These are phyloP conservation scores for Aspergillus luchuensis DNA, from an alignment of 2,329 filamentous ascomycete species.

Conservation along the genomic window DNA sequence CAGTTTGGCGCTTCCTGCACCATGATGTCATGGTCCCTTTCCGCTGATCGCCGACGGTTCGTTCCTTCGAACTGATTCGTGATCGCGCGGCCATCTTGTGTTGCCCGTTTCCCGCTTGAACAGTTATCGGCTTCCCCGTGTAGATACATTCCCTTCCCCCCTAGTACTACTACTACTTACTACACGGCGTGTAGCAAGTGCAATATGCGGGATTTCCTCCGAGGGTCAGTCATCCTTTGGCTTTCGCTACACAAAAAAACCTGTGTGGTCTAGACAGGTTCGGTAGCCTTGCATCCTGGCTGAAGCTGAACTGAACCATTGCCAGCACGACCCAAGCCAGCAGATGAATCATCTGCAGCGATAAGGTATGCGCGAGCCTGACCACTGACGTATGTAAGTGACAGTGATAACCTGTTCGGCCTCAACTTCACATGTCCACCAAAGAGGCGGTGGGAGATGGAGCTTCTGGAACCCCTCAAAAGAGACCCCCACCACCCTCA, in stretches of 20 bases:
- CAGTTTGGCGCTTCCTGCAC: constrained; percentile 4
- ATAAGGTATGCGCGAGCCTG: constrained; percentile 15
- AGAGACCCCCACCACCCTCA: not conserved
- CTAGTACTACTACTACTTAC: too few relatives aligned
- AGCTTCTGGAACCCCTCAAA: constrained; percentile 14
- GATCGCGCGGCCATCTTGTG: not conserved
- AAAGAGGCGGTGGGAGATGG: constrained; percentile 1
- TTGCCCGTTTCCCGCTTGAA: constrained; percentile 4
- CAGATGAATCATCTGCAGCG: constrained; percentile 11
- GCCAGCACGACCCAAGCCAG: constrained; percentile 3
- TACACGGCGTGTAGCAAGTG: not conserved
- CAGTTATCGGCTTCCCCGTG: constrained; percentile 5
- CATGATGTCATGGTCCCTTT: constrained; percentile 14
- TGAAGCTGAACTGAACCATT: not conserved
- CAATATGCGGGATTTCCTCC: not conserved
- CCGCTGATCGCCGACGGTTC: constrained; percentile 4
- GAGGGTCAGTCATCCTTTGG: not conserved
- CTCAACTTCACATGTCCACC: constrained; percentile 15
- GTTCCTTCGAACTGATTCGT: not conserved
- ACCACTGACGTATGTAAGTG: constrained; percentile 6
- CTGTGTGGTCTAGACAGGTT: not conserved
- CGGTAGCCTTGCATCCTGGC: constrained; percentile 4
- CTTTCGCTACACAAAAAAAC: not conserved
- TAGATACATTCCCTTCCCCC: not conserved
- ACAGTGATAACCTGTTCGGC: constrained; percentile 7